A percentile compares a stretch with the other conserved stretches of the same genome.
These are phyloP conservation scores for Hanseniaspora taiwanica DNA, from an alignment of 805 yeast genomes.

Conservation along the genomic window DNA sequence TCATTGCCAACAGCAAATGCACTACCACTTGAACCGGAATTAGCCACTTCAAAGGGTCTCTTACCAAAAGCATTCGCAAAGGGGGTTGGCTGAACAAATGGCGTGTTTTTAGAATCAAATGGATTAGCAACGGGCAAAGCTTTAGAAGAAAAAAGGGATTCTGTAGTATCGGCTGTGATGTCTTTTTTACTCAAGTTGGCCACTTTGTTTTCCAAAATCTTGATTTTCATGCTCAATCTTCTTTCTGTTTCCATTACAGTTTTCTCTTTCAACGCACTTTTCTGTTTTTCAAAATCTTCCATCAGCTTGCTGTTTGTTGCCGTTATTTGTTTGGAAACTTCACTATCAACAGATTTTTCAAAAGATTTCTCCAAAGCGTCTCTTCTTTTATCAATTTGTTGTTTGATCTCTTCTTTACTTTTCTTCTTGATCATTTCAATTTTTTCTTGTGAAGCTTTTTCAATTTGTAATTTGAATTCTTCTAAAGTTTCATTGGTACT, in stretches of 20 bases:
- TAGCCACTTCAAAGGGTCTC: neutral
- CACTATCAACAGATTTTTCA: constrained; percentile 13
- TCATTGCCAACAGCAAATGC: too few relatives aligned
- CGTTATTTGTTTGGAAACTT: constrained; percentile 3
- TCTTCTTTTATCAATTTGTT: constrained; percentile 8
- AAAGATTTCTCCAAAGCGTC: constrained; percentile 12
- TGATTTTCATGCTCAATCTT: constrained; percentile 1
- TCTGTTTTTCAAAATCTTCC: constrained; percentile 15
- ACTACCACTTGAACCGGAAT: too few relatives aligned
- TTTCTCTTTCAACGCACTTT: constrained; percentile 29
- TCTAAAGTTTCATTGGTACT: neutral
- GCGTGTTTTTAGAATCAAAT: neutral
- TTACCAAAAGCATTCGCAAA: neutral
- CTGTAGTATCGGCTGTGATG: neutral
- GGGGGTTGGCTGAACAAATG: neutral
- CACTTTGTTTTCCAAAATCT: neutral
- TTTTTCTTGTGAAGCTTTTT: constrained; percentile 2
- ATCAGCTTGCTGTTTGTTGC: constrained; percentile 1
- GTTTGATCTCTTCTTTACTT: constrained; percentile 4
- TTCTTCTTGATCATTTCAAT: constrained; percentile 2
- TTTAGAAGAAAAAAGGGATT: too few relatives aligned
- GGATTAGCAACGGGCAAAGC: too few relatives aligned
- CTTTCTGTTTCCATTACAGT: constrained; percentile 9
- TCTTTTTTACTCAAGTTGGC: neutral
- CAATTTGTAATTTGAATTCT: constrained; percentile 6